Evolutionary conservation across 352 stramenopile genomes (phyloP).

Genomic region (Paralagenidium karlingii): DNA sequence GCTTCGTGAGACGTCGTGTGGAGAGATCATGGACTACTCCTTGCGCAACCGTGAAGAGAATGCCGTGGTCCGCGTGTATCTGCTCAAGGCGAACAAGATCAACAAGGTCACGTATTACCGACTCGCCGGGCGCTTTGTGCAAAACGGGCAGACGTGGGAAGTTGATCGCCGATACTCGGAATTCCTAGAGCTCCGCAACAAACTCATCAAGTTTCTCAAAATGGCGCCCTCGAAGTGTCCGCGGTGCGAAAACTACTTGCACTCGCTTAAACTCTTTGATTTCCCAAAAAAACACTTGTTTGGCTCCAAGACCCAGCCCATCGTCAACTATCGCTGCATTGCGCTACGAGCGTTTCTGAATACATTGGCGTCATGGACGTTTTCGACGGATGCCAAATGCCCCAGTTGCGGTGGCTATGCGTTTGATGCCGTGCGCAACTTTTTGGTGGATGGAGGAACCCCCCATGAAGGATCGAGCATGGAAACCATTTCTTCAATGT

Average conservation of each 20-base stretch:
- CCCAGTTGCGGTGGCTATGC: slow-evolving; percentile 69
- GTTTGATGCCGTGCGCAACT: slow-evolving; percentile 71
- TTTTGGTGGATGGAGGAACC: slow-evolving; percentile 48
- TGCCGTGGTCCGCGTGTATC: no score
- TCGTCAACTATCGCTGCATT: slow-evolving; percentile 78
- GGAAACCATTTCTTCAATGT: slow-evolving; percentile 49
- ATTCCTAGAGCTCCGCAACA: slow-evolving; percentile 60
- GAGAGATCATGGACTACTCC: no score
- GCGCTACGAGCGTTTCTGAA: slow-evolving; percentile 77
- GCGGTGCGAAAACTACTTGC: slow-evolving; percentile 66
- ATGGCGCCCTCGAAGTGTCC: slow-evolving; percentile 56
- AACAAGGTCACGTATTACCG: slow-evolving; percentile 55
- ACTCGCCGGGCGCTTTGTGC: slow-evolving; percentile 47
- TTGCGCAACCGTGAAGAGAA: no score
- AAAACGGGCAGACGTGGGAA: slow-evolving; percentile 60
- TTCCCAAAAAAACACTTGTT: slow-evolving; percentile 84
- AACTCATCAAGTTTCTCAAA: slow-evolving; percentile 70
- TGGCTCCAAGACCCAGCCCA: slow-evolving; percentile 49
- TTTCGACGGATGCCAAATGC: slow-evolving; percentile 74
- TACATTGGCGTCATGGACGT: slow-evolving; percentile 63
- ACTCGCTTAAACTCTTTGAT: slow-evolving; percentile 63
- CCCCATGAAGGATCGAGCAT: slow-evolving; percentile 41
- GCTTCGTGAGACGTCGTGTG: no score
- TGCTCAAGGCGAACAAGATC: slow-evolving; percentile 38
- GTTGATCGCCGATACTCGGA: slow-evolving; percentile 78